Percentiles rank a stretch among this genome's conserved stretches.
phyloP scores from a whole-genome alignment of 2,329 filamentous ascomycete species.

The Beauveria brongniartii region DNA sequence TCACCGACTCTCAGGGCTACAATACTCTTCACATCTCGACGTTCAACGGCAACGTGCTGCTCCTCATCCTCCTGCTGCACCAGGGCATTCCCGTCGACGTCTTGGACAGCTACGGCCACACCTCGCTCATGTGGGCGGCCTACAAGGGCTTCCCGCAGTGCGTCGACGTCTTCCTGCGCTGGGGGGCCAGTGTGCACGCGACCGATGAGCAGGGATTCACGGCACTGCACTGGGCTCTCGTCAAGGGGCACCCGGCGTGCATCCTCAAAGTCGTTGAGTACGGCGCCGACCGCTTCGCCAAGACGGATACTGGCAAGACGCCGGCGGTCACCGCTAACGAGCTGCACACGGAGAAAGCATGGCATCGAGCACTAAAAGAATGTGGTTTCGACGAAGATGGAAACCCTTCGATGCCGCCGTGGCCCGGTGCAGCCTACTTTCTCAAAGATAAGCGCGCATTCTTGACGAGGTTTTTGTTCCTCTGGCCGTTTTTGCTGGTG shows the following conservation, averaged over 20 bases:
- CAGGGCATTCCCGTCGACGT: conserved; percentile 94
- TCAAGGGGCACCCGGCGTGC: conserved; percentile 83
- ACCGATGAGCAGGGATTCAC: conserved; percentile 90
- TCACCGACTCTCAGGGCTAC: conserved; percentile 92
- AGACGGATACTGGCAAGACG: conserved; percentile 84
- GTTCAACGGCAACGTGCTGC: conserved; percentile 89
- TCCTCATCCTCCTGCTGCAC: conserved; percentile 83
- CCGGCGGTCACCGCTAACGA: conserved; percentile 78
- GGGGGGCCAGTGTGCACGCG: conserved; percentile 90
- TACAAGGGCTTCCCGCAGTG: conserved; percentile 94
- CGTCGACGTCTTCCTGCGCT: conserved; percentile 85
- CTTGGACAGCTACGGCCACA: conserved; percentile 82
- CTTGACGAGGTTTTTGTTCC: conserved; percentile 78
- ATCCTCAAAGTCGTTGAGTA: conserved; percentile 94
- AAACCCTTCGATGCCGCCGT: conserved; percentile 58
- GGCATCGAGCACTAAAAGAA: conserved; percentile 75
- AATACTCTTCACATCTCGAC: conserved; percentile 96
- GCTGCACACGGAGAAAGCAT: conserved; percentile 77
- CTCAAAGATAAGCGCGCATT: conserved; percentile 71
- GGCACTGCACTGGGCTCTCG: conserved; percentile 90
- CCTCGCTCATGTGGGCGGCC: conserved; percentile 95
- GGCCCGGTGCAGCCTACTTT: conserved; percentile 64
- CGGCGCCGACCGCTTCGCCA: conserved; percentile 84
- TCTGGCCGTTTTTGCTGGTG: conserved; percentile 76
- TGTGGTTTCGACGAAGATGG: conserved; percentile 77